phyloP scores from a whole-genome alignment of 805 yeast species.

The Kuraishia piskuri region DNA sequence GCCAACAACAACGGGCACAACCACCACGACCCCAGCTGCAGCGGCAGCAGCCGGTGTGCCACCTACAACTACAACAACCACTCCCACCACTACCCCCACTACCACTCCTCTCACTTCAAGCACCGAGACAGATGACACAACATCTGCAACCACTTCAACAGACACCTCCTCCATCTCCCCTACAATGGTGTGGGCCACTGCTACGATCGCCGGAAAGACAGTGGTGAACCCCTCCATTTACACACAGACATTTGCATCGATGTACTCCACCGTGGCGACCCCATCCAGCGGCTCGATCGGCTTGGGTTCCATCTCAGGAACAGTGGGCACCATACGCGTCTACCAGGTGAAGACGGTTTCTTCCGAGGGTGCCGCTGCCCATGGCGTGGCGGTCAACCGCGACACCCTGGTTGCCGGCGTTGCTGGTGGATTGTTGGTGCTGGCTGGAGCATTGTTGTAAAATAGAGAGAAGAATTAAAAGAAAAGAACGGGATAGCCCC shows the following conservation, averaged over 20 bases:
- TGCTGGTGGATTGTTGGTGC: not conserved
- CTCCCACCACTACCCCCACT: slow-evolving; percentile 6
- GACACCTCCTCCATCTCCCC: slow-evolving; percentile 19
- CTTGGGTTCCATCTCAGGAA: slow-evolving; percentile 61
- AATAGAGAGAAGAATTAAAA: not conserved
- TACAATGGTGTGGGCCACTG: slow-evolving; percentile 42
- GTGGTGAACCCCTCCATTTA: slow-evolving; percentile 37
- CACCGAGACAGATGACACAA: slow-evolving; percentile 6
- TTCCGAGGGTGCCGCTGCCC: not conserved
- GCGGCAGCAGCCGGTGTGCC: slow-evolving; percentile 3
- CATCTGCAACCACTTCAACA: slow-evolving; percentile 8
- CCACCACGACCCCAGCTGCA: slow-evolving; percentile 5
- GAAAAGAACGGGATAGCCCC: too few species aligned
- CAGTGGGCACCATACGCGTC: slow-evolving; percentile 49
- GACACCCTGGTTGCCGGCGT: not conserved
- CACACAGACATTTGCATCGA: slow-evolving; percentile 39
- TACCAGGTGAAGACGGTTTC: slow-evolving; percentile 33
- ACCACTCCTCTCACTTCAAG: slow-evolving; percentile 6
- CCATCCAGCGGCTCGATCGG: slow-evolving; percentile 67
- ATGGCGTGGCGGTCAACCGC: not conserved
- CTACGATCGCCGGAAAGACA: slow-evolving; percentile 30
- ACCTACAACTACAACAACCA: slow-evolving; percentile 4
- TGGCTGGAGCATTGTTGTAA: slow-evolving; percentile 1
- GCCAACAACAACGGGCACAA: slow-evolving; percentile 2
- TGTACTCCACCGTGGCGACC: slow-evolving; percentile 32